A percentile compares a stretch with the other conserved stretches of the same genome.
phyloP scores from a whole-genome alignment of 176 grass and related monocot genomes.

The Ensete glaucum region DNA sequence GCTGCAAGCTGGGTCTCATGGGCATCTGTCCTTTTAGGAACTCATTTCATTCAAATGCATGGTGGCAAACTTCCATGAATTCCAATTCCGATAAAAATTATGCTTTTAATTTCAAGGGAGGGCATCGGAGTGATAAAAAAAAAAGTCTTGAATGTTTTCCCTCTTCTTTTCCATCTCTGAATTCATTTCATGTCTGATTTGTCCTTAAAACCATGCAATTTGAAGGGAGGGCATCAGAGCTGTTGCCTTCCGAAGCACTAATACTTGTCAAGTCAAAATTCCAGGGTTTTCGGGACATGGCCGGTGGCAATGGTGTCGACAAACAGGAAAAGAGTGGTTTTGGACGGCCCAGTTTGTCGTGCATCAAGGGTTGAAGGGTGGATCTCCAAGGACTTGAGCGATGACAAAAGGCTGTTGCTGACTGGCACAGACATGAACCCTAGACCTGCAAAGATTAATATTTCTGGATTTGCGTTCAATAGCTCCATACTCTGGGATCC shows the following conservation, averaged over 20 bases:
- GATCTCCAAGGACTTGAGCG: constrained; percentile 52
- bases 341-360: constrained; percentile 79
- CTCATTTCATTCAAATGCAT: too few species aligned
- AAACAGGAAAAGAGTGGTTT: constrained; percentile 50
- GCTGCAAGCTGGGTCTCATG: too few species aligned
- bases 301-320: constrained; percentile 66
- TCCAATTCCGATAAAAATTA: too few species aligned
- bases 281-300: constrained; percentile 88
- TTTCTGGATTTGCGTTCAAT: constrained; percentile 45
- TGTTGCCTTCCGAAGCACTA: not conserved
- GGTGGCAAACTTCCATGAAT: too few species aligned
- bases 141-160: too few species aligned
- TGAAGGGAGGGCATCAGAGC: too few species aligned
- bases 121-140: too few species aligned
- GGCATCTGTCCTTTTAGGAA: too few species aligned
- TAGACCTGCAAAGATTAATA: constrained; percentile 26
- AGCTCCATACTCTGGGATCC: constrained; percentile 72
- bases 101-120: too few species aligned
- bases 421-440: not conserved
- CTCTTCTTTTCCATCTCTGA: too few species aligned
- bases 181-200: too few species aligned
- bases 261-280: not conserved
- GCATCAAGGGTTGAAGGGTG: constrained; percentile 74
- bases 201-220: too few species aligned
- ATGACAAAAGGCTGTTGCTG: constrained; percentile 11